phyloP scores from a whole-genome alignment of 2,329 filamentous ascomycete species.

The Aureobasidium sp. region DNA sequence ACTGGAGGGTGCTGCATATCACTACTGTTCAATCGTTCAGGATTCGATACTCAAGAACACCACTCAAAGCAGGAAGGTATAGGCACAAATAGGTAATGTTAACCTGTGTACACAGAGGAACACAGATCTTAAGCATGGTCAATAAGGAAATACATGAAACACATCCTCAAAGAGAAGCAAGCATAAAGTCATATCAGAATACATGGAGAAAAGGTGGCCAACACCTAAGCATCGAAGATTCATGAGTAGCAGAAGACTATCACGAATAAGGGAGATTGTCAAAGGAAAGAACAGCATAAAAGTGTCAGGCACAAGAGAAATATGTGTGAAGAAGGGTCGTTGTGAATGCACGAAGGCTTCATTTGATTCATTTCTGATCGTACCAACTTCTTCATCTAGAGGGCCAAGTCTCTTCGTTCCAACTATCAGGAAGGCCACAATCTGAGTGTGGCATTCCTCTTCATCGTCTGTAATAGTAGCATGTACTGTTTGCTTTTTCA shows the following conservation, averaged over 20 bases:
- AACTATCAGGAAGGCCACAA: not conserved
- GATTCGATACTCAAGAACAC: not conserved
- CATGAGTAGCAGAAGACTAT: not conserved
- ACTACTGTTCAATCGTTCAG: not conserved
- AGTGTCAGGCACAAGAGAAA: not conserved
- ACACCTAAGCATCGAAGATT: not conserved
- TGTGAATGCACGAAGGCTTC: not conserved
- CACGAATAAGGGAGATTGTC: not conserved
- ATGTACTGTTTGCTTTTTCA: conserved; percentile 2
- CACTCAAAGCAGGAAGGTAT: not conserved
- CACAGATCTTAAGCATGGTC: not conserved
- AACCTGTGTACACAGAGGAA: not conserved
- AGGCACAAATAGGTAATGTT: not conserved
- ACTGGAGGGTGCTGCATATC: not conserved
- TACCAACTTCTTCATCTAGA: not conserved
- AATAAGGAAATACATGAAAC: not conserved
- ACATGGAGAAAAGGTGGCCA: not conserved
- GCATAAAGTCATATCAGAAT: not conserved
- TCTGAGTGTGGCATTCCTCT: not conserved
- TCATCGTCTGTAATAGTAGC: not conserved
- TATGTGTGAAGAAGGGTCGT: no score
- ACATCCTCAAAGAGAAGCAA: not conserved
- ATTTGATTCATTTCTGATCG: not conserved
- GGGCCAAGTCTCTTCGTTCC: not conserved
- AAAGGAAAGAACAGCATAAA: not conserved